These are phyloP conservation scores for Crithidia mellificae DNA, from an alignment of 208 protist species.

Conservation along the genomic window DNA sequence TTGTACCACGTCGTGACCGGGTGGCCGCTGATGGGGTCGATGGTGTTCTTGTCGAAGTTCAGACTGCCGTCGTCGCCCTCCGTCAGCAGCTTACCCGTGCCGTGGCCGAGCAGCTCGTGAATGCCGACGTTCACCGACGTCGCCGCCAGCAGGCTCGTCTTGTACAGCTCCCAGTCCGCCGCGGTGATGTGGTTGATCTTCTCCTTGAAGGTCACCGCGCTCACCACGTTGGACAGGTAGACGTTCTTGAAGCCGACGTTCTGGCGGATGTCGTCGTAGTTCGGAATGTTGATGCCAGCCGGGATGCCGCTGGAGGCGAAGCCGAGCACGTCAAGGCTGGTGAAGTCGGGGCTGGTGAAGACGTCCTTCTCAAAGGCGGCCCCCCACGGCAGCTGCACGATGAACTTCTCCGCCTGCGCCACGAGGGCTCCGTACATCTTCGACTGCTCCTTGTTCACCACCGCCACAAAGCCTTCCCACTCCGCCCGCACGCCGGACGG, in stretches of 20 bases:
- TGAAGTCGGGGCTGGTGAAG: slow-evolving; percentile 92
- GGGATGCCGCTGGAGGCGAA: slow-evolving; percentile 90
- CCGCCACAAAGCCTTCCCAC: slow-evolving; percentile 92
- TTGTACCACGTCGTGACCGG: slow-evolving; percentile 84
- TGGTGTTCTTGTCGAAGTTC: slow-evolving; percentile 71
- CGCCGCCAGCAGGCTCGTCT: slow-evolving; percentile 47
- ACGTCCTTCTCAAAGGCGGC: slow-evolving; percentile 85
- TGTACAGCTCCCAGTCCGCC: slow-evolving; percentile 83
- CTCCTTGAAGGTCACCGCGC: slow-evolving; percentile 61
- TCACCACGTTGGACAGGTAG: slow-evolving; percentile 88
- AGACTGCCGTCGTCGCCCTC: slow-evolving; percentile 60
- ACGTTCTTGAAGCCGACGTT: slow-evolving; percentile 95
- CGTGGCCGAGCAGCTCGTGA: slow-evolving; percentile 94
- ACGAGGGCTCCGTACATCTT: slow-evolving; percentile 77
- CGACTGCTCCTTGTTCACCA: slow-evolving; percentile 89
- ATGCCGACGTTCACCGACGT: slow-evolving; percentile 93
- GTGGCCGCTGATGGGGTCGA: slow-evolving; percentile 78
- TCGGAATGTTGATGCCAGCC: slow-evolving; percentile 91
- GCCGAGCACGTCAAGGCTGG: slow-evolving; percentile 88
- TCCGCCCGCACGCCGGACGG: slow-evolving; percentile 88
- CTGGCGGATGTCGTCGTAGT: slow-evolving; percentile 92
- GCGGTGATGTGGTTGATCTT: slow-evolving; percentile 75
- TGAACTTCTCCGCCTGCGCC: slow-evolving; percentile 65
- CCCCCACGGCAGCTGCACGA: slow-evolving; percentile 85
- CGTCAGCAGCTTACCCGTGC: slow-evolving; percentile 86